Conservation (phyloP, 768 basidiomycete species). For the Pulveroboletus sp. region DNA sequence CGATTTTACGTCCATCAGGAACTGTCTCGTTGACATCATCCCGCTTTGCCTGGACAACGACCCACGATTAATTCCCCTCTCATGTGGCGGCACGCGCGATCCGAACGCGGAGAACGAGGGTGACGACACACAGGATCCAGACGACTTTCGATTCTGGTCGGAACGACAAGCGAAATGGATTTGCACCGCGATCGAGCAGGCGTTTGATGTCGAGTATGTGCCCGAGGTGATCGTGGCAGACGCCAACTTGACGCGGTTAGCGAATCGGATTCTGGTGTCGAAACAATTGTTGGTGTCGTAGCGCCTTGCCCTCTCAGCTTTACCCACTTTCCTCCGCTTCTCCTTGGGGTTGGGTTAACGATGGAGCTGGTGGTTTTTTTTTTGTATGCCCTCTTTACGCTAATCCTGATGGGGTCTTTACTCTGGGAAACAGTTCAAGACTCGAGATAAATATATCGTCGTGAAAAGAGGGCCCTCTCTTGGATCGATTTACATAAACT, state of each 20-base stretch:
- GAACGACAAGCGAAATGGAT: constrained; percentile 89
- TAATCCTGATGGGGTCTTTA: too few relatives aligned
- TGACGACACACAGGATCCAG: constrained; percentile 60
- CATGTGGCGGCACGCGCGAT: constrained; percentile 45
- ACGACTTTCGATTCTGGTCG: constrained; percentile 95
- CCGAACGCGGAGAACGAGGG: constrained; percentile 10
- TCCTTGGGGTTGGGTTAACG: neutral
- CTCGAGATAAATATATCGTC: too few relatives aligned
- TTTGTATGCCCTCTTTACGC: too few relatives aligned
- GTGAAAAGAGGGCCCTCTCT: too few relatives aligned
- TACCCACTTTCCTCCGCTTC: too few relatives aligned
- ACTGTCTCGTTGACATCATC: constrained; percentile 71
- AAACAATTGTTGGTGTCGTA: constrained; percentile 49
- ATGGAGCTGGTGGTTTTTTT: neutral
- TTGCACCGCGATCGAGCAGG: constrained; percentile 69
- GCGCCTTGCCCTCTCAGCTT: neutral
- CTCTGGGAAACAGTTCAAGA: too few relatives aligned
- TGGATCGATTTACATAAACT: too few relatives aligned
- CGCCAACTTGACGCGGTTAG: constrained; percentile 84
- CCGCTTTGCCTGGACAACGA: constrained; percentile 87
- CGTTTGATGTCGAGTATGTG: constrained; percentile 86
- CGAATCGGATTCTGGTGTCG: constrained; percentile 79
- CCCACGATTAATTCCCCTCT: constrained; percentile 73
- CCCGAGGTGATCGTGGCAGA: constrained; percentile 91
- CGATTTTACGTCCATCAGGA: constrained; percentile 64